phyloP scores from a whole-genome alignment of 352 stramenopile species.

The Phytophthora parvispora region DNA sequence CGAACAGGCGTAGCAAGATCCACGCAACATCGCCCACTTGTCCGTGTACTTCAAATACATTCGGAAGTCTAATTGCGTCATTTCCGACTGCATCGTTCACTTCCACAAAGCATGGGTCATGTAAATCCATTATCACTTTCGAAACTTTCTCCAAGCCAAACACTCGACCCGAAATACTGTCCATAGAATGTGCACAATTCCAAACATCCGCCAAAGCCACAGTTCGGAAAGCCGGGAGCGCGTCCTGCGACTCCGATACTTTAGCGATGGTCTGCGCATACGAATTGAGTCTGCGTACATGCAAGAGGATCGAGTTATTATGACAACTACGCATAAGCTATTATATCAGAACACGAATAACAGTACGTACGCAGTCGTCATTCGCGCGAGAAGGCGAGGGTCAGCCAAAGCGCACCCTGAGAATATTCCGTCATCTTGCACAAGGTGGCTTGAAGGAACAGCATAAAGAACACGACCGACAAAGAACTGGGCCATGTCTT shows the following conservation, averaged over 20 bases:
- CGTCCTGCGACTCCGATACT: conserved; percentile 5
- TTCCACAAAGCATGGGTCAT: background rate
- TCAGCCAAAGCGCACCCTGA: conserved; percentile 33
- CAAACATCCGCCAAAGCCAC: conserved; percentile 40
- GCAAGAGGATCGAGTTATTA: conserved; percentile 10
- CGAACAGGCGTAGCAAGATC: conserved; percentile 35
- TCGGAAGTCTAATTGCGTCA: background rate
- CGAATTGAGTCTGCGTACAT: conserved; percentile 18
- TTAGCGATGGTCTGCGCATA: conserved; percentile 23
- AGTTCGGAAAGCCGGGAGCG: conserved; percentile 14
- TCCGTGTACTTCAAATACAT: conserved; percentile 7
- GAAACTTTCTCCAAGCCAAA: conserved; percentile 18
- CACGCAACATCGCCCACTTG: conserved; percentile 35
- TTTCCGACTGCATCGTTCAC: background rate
- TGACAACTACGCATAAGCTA: too few species aligned
- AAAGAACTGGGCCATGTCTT: conserved; percentile 42
- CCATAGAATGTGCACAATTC: conserved; percentile 36
- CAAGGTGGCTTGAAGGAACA: conserved; percentile 32
- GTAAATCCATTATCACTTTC: conserved; percentile 23
- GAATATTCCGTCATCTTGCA: conserved; percentile 41
- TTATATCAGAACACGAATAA: background rate
- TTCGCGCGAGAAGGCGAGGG: conserved; percentile 27
- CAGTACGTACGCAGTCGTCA: conserved; percentile 28
- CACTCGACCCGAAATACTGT: conserved; percentile 19
- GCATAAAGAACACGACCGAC: conserved; percentile 43